Conservation (phyloP, 805 yeast genomes). For the Wickerhamiella vanderwaltii region DNA sequence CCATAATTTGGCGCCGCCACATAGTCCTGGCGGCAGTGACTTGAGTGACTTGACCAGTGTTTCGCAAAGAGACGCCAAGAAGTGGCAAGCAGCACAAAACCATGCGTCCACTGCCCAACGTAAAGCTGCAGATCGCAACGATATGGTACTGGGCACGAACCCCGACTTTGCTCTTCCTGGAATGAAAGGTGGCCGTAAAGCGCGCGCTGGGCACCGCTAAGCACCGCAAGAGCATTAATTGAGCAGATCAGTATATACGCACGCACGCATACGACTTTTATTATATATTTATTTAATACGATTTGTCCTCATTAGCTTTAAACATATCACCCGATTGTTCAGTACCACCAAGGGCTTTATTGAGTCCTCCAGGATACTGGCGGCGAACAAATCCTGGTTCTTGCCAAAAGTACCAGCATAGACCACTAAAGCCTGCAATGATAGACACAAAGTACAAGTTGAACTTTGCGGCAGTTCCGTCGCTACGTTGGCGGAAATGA, state of each 20-base stretch:
- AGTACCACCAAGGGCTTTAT: conserved; percentile 55
- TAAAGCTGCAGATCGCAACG: conserved; percentile 8
- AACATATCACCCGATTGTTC: conserved; percentile 26
- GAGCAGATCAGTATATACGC: background rate
- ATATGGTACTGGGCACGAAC: conserved; percentile 7
- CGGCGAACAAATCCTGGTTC: conserved; percentile 66
- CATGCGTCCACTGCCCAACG: background rate
- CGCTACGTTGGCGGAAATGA: conserved; percentile 46
- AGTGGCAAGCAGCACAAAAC: background rate
- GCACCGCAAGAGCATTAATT: background rate
- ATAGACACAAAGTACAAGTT: conserved; percentile 41
- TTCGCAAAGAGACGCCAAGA: background rate
- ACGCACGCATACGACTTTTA: too few species aligned
- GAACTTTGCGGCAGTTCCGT: conserved; percentile 48
- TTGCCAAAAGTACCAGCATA: conserved; percentile 34
- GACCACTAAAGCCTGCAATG: conserved; percentile 26
- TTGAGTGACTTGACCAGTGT: conserved; percentile 6
- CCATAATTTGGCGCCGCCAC: background rate
- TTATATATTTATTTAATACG: background rate
- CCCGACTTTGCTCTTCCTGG: conserved; percentile 10
- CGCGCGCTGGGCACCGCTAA: conserved; percentile 4
- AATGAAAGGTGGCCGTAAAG: background rate
- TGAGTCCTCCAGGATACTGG: conserved; percentile 58
- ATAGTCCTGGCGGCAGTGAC: conserved; percentile 7
- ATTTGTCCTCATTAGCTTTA: conserved; percentile 29